Evolutionary conservation across 2,329 filamentous ascomycete species (phyloP), one percentile per base, ranked within the genome.

Genomic region (Alternaria brassicicola): DNA sequence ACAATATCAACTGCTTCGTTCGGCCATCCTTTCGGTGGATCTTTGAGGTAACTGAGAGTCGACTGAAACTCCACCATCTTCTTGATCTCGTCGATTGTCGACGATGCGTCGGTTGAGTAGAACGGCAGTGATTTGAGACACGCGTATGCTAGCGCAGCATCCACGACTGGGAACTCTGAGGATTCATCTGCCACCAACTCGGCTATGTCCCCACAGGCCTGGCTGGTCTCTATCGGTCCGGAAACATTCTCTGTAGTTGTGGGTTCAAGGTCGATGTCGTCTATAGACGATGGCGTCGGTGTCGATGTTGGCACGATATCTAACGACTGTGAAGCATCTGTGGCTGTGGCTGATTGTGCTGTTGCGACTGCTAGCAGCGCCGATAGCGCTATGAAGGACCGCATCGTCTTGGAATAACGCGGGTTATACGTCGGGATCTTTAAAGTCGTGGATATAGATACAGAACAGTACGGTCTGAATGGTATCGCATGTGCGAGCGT

Each of bases 61-160:
- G 76, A 78, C 42, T 81, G 78, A 33, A 78, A 80, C 52, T 79
- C 66, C 2, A 76, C 45, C 56, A 78, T 75, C 31, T 71, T 65
- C 46, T 73, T 74, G 15, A 79, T 57, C 12, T 70, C 68, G 2
- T 66, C 58, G 35, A 79, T 55, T 15, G 74, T 76, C 2, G 52
- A 19, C 0, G 62, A 65, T 4, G 73, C 76, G 12, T 65, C 70
- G 7, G 59, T 48, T 10, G 52, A 48, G 25, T 66, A 58, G 33
- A 79, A 71, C 0, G 77, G 77, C 8, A 79, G 70, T 2, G 75
- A 73, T 51, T 74, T 71, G 10, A 79, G 59, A 58, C 78, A 80
- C 19, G 70, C 67, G 48, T 72, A 71, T 38, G 73, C 76, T 30
- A 76, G 62, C 64, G 75, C 72, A 26, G 75, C 75, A 23, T 72